These are phyloP conservation scores for Aegilops bicornis DNA, from an alignment of 176 grass and related monocot genomes.

Conservation along the genomic window DNA sequence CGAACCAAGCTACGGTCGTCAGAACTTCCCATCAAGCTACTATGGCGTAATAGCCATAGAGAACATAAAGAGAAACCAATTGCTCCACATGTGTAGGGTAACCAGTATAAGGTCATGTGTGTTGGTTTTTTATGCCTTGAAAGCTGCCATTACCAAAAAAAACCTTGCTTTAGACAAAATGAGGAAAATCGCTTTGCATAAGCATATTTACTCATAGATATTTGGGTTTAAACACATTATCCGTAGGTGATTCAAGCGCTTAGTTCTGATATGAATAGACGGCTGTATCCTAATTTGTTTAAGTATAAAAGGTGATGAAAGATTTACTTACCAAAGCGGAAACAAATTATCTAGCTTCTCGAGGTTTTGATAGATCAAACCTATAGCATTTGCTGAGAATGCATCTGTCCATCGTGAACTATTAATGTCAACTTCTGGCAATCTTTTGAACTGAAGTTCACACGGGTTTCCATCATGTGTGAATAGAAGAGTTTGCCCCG, in stretches of 20 bases:
- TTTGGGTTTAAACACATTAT: too few relatives aligned
- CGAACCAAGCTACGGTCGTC: slow-evolving; percentile 79
- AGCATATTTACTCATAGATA: too few relatives aligned
- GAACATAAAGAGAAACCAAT: slow-evolving; percentile 35
- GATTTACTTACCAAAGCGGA: slow-evolving; percentile 54
- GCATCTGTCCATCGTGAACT: slow-evolving; percentile 64
- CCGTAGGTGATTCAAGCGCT: too few relatives aligned
- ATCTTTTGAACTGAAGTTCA: slow-evolving; percentile 54
- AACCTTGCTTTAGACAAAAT: too few relatives aligned
- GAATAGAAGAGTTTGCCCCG: slow-evolving; percentile 6
- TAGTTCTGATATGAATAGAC: background rate
- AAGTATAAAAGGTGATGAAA: background rate
- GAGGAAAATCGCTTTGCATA: too few relatives aligned
- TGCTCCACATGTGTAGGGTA: slow-evolving; percentile 83
- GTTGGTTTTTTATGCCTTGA: slow-evolving; percentile 66
- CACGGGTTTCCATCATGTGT: background rate
- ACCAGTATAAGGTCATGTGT: slow-evolving; percentile 65
- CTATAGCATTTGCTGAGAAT: slow-evolving; percentile 56
- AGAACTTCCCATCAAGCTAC: slow-evolving; percentile 93
- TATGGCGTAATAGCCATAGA: slow-evolving; percentile 83
- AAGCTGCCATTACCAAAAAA: slow-evolving; percentile 50
- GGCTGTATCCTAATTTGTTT: background rate
- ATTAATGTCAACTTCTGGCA: slow-evolving; percentile 56
- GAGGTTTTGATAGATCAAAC: slow-evolving; percentile 78
- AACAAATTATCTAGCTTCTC: slow-evolving; percentile 60